Evolutionary conservation across 768 basidiomycete species (phyloP), one percentile per base, ranked within the genome.

Genomic region (Podaxis sp.): DNA sequence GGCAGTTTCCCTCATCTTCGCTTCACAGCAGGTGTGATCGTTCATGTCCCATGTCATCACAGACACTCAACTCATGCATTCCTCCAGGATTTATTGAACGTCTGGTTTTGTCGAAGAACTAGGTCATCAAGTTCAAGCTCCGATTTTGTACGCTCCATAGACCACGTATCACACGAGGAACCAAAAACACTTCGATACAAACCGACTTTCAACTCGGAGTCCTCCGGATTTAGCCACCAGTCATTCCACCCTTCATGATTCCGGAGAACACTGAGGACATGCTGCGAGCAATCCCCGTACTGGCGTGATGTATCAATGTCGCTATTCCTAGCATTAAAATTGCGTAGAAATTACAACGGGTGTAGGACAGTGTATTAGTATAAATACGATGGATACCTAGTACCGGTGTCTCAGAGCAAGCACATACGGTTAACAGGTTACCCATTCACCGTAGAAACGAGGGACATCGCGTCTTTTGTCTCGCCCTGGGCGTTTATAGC

Each of bases 1-100:
- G 60, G 60, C 44, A 3, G 44, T 62, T 15, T 54, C 60, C 10
- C 52, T 55, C 28, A 54, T 62, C 12, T 62, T 62, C 33, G 53
- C 60, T 1, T 54, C 41, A 2, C 60, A 55, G 15, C 40, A 46
- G 52, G 60, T 62, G 20, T 15, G 38, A 26, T 46, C 44, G 7
- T 46, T 11, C 33, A 24, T 5, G 4, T 3, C 2, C 37, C 11
- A 10, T 3, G 4, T 3, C 4, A 10, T 4, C 30, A 17, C 40
- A 48, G 10, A 50, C 0, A 20, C n/a, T 20, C 7, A 37, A 24
- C 28, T 51, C 15, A 20, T 38, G 11, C 17, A 5, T 36, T 15
- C 30, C 7, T 37, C 11, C 44, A 62, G 41, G 60, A 62, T 24
- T 8, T 62, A 24, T 15, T 62, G 6, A 54, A 55, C 24, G 20